Base-by-base conservation (phyloP, 768 basidiomycete species). In the Leccinellum rugosiceps region DNA sequence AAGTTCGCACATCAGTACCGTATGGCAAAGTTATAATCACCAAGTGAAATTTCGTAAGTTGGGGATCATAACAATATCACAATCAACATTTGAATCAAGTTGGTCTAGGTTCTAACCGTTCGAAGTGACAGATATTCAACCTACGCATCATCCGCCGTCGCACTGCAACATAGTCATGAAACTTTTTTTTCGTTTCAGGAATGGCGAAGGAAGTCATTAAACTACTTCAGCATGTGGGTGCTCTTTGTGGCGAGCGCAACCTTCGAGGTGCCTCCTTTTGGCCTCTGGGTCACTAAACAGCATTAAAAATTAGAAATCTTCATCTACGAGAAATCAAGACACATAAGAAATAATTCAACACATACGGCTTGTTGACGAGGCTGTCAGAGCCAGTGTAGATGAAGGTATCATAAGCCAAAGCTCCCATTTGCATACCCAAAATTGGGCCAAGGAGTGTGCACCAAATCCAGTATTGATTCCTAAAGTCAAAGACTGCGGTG, bases 401-500 rank as follows among this genome's bases (percentile, higher is more conserved):
- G 59, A 86, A 74, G 2, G 73, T 47, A 62, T 90, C 87, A 60
- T 90, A 90, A 38, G 82, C 58, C 55, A 83, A 68, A 4, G 77
- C 74, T 13, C 83, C 88, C 6, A 72, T 68, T 57, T 82, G 77
- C 49, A 78, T 85, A 26, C 87, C 87, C 32, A 81, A 59, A 65
- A 88, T 80, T 9, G 86, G 81, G 1, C 74, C 84, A 38, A 86
- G 69, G 17, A 86, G 63, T 3, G 85, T 82, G 62, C 82, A 82
- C 87, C 88, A 89, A 32, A 89, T 58, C 87, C 87, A 90, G 35
- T 38, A 38, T 38, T 38, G 35, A 38, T 38, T 38, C 17, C 35
- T 38, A n/a, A 38, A 38, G 35, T 38, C 17, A n/a, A 38, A 38
- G 35, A 38, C 35, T 38, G 8, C 8, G 17, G 32, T 56, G 53